Evolutionary conservation across 2,329 filamentous ascomycete genomes (phyloP).

Genomic region (Aspergillus niger): DNA sequence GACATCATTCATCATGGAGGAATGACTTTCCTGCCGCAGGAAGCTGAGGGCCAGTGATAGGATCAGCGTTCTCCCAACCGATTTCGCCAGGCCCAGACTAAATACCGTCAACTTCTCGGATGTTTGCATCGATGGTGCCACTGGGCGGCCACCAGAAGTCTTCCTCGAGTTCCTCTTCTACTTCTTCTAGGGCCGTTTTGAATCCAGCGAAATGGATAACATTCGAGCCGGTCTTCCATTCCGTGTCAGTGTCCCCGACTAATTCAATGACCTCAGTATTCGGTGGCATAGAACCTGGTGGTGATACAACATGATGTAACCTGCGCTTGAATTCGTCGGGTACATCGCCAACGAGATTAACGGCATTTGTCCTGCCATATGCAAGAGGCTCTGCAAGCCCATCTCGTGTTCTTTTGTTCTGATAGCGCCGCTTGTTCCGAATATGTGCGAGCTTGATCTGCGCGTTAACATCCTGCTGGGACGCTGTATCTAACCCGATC

Average conservation of each 20-base stretch:
- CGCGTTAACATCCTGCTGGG: slow-evolving; percentile 20
- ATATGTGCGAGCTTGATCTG: slow-evolving; percentile 31
- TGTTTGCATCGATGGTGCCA: slow-evolving; percentile 34
- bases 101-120: slow-evolving; percentile 19
- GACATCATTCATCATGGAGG: background rate
- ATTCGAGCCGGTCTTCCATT: slow-evolving; percentile 8
- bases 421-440: slow-evolving; percentile 28
- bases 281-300: slow-evolving; percentile 11
- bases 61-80: no score
- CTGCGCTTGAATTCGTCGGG: slow-evolving; percentile 12
- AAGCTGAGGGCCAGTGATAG: no score
- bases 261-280: slow-evolving; percentile 30
- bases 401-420: slow-evolving; percentile 24
- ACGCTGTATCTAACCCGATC: slow-evolving; percentile 21
- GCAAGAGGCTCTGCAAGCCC: background rate
- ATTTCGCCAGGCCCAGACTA: background rate
- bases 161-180: slow-evolving; percentile 31
- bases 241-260: slow-evolving; percentile 27
- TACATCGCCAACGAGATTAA: slow-evolving; percentile 25
- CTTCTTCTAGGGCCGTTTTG: background rate
- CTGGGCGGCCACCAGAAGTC: slow-evolving; percentile 45
- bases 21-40: no score
- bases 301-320: background rate
- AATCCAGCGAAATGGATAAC: background rate
- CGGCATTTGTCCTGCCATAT: slow-evolving; percentile 9